These are phyloP conservation scores for Leucoagaricus sp. DNA, from an alignment of 1,284 basidiomycete genomes.

Conservation along the genomic window DNA sequence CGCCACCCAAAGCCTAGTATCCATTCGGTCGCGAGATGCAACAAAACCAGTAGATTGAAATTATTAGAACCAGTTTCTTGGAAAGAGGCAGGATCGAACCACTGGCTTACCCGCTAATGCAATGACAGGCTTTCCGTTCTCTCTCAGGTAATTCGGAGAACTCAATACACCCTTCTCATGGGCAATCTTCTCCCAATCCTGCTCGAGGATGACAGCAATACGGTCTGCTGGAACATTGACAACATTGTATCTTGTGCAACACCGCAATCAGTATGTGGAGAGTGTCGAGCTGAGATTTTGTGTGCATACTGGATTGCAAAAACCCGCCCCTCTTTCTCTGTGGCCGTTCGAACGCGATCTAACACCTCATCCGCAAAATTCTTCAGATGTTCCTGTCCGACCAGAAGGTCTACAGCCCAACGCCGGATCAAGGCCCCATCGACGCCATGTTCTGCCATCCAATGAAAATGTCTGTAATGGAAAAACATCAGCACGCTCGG, in stretches of 20 bases:
- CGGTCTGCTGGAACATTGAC: constrained; percentile 63
- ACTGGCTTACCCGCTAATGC: constrained; percentile 63
- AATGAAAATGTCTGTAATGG: constrained; percentile 65
- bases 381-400: constrained; percentile 52
- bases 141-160: constrained; percentile 68
- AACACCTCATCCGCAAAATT: constrained; percentile 71
- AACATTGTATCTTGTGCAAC: constrained; percentile 73
- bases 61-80: too few relatives aligned
- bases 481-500: background rate
- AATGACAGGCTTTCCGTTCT: constrained; percentile 66
- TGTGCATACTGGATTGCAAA: constrained; percentile 73
- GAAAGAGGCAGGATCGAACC: background rate
- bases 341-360: constrained; percentile 65
- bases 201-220: constrained; percentile 56
- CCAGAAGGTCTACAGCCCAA: constrained; percentile 60
- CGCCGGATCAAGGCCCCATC: constrained; percentile 80
- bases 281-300: constrained; percentile 13
- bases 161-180: constrained; percentile 59
- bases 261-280: constrained; percentile 14
- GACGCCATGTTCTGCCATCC: constrained; percentile 78
- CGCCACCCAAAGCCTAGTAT: constrained; percentile 69
- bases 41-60: too few relatives aligned
- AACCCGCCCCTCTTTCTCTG: constrained; percentile 73
- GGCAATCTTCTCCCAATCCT: constrained; percentile 71
- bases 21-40: too few relatives aligned